A percentile compares a stretch with the other conserved stretches of the same genome.
Evolutionary conservation across 2,329 filamentous ascomycete genomes (phyloP).

Genomic region (Microascus cirrosus): DNA sequence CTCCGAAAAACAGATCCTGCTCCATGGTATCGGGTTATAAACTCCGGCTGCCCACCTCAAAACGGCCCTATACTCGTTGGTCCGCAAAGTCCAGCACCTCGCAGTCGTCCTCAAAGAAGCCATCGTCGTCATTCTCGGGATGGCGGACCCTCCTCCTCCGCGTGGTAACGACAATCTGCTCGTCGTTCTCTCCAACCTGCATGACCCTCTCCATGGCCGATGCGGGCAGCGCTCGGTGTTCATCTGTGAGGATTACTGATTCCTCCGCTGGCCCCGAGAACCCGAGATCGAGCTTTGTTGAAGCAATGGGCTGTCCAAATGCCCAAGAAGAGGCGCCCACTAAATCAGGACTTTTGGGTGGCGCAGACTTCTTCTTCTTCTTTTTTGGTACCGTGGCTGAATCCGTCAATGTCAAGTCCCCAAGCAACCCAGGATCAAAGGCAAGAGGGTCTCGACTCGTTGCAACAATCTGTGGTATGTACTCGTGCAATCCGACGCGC

Average conservation of each 20-base stretch:
- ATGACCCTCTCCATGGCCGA: conserved; percentile 54
- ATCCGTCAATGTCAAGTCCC: conserved; percentile 28
- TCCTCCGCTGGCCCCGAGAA: conserved; percentile 35
- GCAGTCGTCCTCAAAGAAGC: conserved; percentile 88
- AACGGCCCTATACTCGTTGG: conserved; percentile 42
- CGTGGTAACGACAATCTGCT: conserved; percentile 76
- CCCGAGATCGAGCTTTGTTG: conserved; percentile 41
- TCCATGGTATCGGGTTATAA: not conserved
- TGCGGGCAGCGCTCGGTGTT: conserved; percentile 47
- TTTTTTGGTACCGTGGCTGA: conserved; percentile 20
- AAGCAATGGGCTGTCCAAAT: conserved; percentile 45
- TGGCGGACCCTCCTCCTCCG: conserved; percentile 50
- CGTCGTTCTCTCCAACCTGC: conserved; percentile 49
- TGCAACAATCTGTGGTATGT: conserved; percentile 14
- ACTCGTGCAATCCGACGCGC: conserved; percentile 68
- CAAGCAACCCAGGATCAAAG: conserved; percentile 13
- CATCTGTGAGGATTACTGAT: conserved; percentile 38
- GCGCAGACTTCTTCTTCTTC: conserved; percentile 17
- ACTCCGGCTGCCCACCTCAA: not conserved
- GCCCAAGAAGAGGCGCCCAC: conserved; percentile 32
- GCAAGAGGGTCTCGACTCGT: not conserved
- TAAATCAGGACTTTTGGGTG: conserved; percentile 9
- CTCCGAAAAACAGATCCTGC: not conserved
- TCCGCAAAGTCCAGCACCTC: conserved; percentile 84
- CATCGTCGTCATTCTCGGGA: conserved; percentile 48